Conservation (phyloP, 176 grass and related monocot genomes). For the Alopecurus myosuroides region DNA sequence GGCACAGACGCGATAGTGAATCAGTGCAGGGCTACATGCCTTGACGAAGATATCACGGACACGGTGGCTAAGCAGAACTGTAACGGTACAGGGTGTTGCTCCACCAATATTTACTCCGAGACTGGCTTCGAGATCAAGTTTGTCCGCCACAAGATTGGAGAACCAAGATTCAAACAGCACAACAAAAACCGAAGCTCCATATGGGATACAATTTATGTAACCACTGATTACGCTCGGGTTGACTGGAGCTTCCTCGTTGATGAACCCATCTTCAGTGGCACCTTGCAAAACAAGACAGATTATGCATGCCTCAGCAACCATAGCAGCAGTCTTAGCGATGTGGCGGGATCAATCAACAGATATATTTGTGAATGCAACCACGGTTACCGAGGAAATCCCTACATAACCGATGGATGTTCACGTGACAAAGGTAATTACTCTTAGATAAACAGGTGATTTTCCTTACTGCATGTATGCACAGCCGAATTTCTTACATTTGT, state of each 20-base stretch:
- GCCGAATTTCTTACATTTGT: not conserved
- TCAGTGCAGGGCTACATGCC: not conserved
- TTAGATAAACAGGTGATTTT: not conserved
- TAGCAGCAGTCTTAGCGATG: no score
- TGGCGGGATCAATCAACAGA: accelerated
- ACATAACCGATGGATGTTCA: not conserved
- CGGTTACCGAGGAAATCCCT: not conserved
- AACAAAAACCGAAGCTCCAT: not conserved
- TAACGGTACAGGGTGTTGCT: not conserved
- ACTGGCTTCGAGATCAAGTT: not conserved
- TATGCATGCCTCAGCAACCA: not conserved
- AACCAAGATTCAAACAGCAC: not conserved
- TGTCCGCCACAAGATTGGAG: not conserved
- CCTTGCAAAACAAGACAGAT: not conserved
- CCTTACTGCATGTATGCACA: not conserved
- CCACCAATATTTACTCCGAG: accelerated
- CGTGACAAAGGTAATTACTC: not conserved
- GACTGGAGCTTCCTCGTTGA: not conserved
- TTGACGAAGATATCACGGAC: not conserved
- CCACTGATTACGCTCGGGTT: no score
- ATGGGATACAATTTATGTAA: not conserved
- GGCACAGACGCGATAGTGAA: not conserved
- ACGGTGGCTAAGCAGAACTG: not conserved
- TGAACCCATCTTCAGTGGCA: not conserved
- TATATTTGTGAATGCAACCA: no score